Base-by-base conservation (phyloP, 2,329 filamentous ascomycete genomes). In the Cladophialophora bantiana region DNA sequence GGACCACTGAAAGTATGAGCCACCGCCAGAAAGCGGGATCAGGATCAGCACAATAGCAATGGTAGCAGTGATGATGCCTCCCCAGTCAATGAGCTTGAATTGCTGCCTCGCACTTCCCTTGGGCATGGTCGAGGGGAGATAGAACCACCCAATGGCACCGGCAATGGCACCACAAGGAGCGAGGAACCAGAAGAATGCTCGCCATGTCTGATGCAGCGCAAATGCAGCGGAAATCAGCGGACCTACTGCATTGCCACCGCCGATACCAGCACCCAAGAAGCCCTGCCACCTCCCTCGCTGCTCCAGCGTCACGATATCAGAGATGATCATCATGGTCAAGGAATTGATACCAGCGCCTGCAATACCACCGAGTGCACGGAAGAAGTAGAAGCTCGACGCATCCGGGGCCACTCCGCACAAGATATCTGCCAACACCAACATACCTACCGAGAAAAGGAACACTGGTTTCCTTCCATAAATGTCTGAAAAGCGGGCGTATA, bases 1-100 rank as follows among this genome's bases (percentile, higher is more conserved):
- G 34, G 79, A 72, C 85, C 85, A 88, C 3, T 79, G 74, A 68
- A 87, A 88, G 66, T 86, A 86, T 0, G 83, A 81, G 1, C 84
- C 86, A 64, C 85, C 86, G 15, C 86, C 86, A 2, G 87, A 89
- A 12, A 90, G 83, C 0, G 88, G 88, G 53, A 90, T 87, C 18
- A 90, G 79, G 1, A 90, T 71, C 12, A 89, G 80, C 9, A 90
- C 83, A 34, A 89, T 83, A 0, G 83, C 86, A 6, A 83, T 77
- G 0, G 85, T 85, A 3, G 83, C 85, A 2, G 83, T 80, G 10
- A 88, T 64, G 1, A 87, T 79, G 1, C 88, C 88, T 31, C 78
- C 82, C 69, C 84, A 88, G 74, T 90, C 88, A 62, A 90, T 86
- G 52, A 84, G 85, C 56, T 77, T 78, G 26, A 86, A 72, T 55